A percentile compares a stretch with the other conserved stretches of the same genome.
Conservation (phyloP, 305 asterid genomes). For the Rubia tinctorum region DNA sequence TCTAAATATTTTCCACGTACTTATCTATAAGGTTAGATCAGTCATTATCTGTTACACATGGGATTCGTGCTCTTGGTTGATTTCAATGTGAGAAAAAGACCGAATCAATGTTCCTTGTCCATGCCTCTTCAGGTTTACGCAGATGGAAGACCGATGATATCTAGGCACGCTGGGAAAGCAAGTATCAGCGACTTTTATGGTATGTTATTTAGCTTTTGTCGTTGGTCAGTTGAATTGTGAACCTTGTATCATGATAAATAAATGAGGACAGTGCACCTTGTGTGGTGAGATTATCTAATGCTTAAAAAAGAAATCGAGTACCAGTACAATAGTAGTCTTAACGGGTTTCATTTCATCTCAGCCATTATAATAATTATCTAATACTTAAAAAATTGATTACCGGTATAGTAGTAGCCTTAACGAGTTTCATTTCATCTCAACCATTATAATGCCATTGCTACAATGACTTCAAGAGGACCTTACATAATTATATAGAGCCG, state of each 20-base stretch:
- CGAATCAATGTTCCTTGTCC: background rate
- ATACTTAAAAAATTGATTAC: no score
- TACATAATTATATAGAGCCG: conserved; percentile 35
- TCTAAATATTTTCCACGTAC: conserved; percentile 59
- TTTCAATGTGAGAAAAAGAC: background rate
- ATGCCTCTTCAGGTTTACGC: conserved; percentile 53
- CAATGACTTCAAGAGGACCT: conserved; percentile 61
- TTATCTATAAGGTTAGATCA: conserved; percentile 60
- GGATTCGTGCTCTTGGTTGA: background rate
- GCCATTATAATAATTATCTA: conserved; percentile 50
- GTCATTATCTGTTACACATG: background rate
- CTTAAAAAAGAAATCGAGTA: no score
- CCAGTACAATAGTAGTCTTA: conserved; percentile 3
- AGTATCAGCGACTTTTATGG: conserved; percentile 72
- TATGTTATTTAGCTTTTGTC: conserved; percentile 23
- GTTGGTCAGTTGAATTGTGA: background rate
- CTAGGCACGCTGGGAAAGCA: conserved; percentile 69
- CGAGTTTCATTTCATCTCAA: conserved; percentile 32
- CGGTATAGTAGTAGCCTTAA: background rate
- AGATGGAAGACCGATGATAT: conserved; percentile 61
- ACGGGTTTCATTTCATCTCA: conserved; percentile 27
- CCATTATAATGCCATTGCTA: conserved; percentile 77
- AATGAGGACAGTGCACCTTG: background rate
- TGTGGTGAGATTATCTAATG: background rate
- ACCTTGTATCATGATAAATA: background rate